Evolutionary conservation across 2,329 filamentous ascomycete genomes (phyloP).

Genomic region (Emergomyces africanus): DNA sequence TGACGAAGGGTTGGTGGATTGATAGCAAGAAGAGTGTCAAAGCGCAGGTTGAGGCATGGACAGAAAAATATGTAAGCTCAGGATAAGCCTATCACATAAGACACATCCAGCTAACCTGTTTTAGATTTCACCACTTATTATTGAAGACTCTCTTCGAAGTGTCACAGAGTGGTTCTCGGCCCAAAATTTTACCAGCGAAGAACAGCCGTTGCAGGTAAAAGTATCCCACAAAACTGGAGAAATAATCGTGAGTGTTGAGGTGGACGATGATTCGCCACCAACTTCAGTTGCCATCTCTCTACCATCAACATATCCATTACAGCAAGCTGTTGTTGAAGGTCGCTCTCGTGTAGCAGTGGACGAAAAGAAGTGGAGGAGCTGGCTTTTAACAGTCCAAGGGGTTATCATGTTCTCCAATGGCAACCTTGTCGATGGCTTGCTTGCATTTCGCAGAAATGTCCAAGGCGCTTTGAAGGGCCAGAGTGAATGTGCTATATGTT

Average conservation of each 20-base stretch:
- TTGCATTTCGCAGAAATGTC: constrained; percentile 77
- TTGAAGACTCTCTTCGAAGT: constrained; percentile 26
- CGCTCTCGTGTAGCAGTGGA: constrained; percentile 75
- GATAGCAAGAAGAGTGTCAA: constrained; percentile 68
- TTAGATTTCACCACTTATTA: constrained; percentile 31
- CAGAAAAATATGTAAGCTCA: constrained; percentile 70
- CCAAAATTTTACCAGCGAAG: constrained; percentile 37
- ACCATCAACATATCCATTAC: constrained; percentile 70
- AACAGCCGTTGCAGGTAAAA: constrained; percentile 49
- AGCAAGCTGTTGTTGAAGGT: constrained; percentile 61
- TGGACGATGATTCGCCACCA: constrained; percentile 74
- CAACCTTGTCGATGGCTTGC: constrained; percentile 72
- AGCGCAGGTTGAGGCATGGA: constrained; percentile 71
- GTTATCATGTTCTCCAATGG: constrained; percentile 91
- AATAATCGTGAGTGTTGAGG: constrained; percentile 68
- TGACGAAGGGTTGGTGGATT: constrained; percentile 77
- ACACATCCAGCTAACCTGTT: not conserved
- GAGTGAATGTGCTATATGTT: constrained; percentile 92
- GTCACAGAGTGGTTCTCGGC: constrained; percentile 30
- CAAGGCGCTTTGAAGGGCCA: constrained; percentile 82
- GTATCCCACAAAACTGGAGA: constrained; percentile 60
- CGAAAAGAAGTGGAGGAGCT: constrained; percentile 85
- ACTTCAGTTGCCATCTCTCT: constrained; percentile 73
- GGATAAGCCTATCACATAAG: not conserved
- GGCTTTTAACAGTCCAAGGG: constrained; percentile 78